Base-by-base conservation (phyloP, 2,329 filamentous ascomycete species). In the Albophoma yamanashiensis region DNA sequence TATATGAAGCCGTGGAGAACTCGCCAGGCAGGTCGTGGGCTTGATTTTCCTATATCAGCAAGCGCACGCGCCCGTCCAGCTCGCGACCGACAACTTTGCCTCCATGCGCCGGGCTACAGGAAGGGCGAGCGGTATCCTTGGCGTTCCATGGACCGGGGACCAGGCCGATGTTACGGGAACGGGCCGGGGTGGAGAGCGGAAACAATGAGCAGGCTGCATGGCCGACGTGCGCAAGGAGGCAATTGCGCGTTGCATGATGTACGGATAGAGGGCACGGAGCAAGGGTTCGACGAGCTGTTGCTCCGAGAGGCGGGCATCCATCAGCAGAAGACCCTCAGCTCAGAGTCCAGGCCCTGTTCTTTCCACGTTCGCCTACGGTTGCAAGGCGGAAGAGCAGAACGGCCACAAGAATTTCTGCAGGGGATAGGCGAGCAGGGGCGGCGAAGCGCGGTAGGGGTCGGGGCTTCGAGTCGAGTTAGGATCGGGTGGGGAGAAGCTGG, bases 181-280 rank as follows among this genome's bases (percentile, higher is more conserved):
- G 47, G 53, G 56, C 15, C 7, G 25, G 57, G 31, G 55, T 47
- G 59, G 27, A 38, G 27, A 42, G 25, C 12, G 15, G 45, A 40
- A 36, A 22, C 31, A 15, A 53, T 12, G 47, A 7, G 31, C 40
- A 52, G 25, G 45, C 55, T 60, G 59, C 25, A 55, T 52, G 43
- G 31, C 39, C 12, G 45, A 52, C 7, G 40, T 25, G 47, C 27
- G 3, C n/a, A 52, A 38, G 55, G 55, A 45, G 27, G 9, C 20
- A 31, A 57, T 57, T n/a, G 25, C 45, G 31, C 36, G 45, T 58
- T 47, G 59, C 45, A 47, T 56, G 59, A 58, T 52, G 57, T 47
- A 52, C 15, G 47, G 14, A 27, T 31, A 52, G 39, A 38, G 31
- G 22, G 39, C 34, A 47, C 22, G 27, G 9, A 43, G 57, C 57